Conservation (phyloP, 768 basidiomycete species). For the Amanita fuliginea region DNA sequence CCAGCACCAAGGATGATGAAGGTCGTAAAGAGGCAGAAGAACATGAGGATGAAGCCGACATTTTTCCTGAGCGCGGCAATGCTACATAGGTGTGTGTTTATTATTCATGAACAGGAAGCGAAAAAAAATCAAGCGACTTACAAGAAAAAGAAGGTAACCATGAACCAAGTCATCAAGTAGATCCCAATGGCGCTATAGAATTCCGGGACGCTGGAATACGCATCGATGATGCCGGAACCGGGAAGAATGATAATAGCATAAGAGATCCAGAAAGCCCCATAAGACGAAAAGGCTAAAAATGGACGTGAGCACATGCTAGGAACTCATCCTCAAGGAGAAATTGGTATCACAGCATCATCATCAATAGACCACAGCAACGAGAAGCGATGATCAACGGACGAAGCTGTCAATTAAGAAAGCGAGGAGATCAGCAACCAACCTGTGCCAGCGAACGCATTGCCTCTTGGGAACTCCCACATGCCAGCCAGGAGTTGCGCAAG, state of each 20-base stretch:
- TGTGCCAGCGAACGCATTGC: constrained; percentile 63
- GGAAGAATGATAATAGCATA: constrained; percentile 68
- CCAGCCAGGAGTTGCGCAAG: constrained; percentile 81
- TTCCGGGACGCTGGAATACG: constrained; percentile 35
- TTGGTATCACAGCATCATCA: no score
- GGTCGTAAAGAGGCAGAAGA: constrained; percentile 26
- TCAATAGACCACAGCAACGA: constrained; percentile 10
- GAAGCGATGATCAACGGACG: not conserved
- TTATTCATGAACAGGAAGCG: not conserved
- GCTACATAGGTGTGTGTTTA: constrained; percentile 11
- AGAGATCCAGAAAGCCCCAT: constrained; percentile 86
- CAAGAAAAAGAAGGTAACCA: constrained; percentile 63
- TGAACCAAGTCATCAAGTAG: constrained; percentile 63
- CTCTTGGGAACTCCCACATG: constrained; percentile 75
- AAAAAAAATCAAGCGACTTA: constrained; percentile 19
- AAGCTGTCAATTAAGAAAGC: constrained; percentile 25
- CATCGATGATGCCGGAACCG: constrained; percentile 43
- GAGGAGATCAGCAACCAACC: constrained; percentile 43
- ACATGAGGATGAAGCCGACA: constrained; percentile 26
- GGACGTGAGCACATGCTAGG: constrained; percentile 2
- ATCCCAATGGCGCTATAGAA: constrained; percentile 53
- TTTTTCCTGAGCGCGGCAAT: constrained; percentile 28
- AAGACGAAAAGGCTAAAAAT: constrained; percentile 61
- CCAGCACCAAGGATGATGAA: constrained; percentile 32
- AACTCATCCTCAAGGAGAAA: not conserved